Percentiles rank a stretch among this genome's conserved stretches.
Conservation (phyloP, 2,329 filamentous ascomycete genomes). For the Aspergillus flavus region DNA sequence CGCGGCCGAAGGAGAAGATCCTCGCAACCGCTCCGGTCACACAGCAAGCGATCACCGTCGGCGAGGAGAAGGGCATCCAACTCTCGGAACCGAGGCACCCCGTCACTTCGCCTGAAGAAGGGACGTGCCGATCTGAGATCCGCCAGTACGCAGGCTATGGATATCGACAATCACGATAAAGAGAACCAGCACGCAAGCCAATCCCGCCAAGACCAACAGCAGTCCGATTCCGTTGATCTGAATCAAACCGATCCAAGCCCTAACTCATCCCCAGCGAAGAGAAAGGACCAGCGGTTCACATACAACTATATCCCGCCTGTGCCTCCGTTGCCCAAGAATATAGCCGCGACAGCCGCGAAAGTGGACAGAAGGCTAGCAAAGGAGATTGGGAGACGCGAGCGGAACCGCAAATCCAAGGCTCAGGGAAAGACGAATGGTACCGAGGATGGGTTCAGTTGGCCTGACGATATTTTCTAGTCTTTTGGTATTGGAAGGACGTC, state of each 20-base stretch:
- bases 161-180: conserved; percentile 12
- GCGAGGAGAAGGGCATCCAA: conserved; percentile 22
- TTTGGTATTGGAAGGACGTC: neutral
- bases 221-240: conserved; percentile 20
- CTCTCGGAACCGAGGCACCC: conserved; percentile 22
- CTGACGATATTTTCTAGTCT: conserved; percentile 45
- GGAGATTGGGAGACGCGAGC: conserved; percentile 23
- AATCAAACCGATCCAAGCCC: conserved; percentile 12
- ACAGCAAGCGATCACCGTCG: conserved; percentile 21
- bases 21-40: conserved; percentile 20
- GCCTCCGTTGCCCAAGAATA: conserved; percentile 41
- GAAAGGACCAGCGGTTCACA: conserved; percentile 15
- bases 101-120: conserved; percentile 28
- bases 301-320: conserved; percentile 44
- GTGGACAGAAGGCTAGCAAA: conserved; percentile 24
- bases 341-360: conserved; percentile 32
- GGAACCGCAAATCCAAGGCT: conserved; percentile 1
- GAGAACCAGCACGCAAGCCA: conserved; percentile 16
- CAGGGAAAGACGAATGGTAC: conserved; percentile 11
- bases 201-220: conserved; percentile 12
- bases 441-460: conserved; percentile 44
- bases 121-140: conserved; percentile 26
- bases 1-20: conserved; percentile 19
- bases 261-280: conserved; percentile 20
- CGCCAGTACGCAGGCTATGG: conserved; percentile 12